Percentiles rank a stretch among this genome's conserved stretches.
phyloP scores from a whole-genome alignment of 345 rosid genomes.

The Populus davidiana region DNA sequence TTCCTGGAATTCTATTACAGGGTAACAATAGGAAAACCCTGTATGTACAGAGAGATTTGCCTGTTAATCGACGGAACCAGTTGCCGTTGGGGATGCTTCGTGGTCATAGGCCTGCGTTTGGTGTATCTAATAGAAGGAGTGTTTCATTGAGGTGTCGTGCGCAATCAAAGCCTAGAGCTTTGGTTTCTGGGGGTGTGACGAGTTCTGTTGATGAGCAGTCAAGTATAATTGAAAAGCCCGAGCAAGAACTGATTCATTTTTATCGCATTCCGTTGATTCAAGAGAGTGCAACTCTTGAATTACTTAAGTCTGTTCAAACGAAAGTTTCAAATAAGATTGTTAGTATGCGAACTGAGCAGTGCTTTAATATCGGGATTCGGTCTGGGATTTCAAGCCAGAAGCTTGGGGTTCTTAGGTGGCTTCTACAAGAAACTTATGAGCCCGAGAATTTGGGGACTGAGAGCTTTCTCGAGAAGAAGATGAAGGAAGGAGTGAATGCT shows the following conservation, averaged over 20 bases:
- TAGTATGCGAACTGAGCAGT: conserved; percentile 73
- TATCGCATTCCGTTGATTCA: conserved; percentile 75
- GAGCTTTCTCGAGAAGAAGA: conserved; percentile 80
- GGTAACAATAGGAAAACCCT: conserved; percentile 13
- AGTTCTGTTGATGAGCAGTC: conserved; percentile 45
- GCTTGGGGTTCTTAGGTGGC: conserved; percentile 63
- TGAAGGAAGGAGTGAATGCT: conserved; percentile 51
- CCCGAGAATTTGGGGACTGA: conserved; percentile 73
- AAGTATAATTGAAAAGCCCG: conserved; percentile 52
- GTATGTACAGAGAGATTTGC: conserved; percentile 8
- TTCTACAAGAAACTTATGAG: conserved; percentile 85
- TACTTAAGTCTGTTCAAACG: conserved; percentile 60
- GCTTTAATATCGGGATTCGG: conserved; percentile 69
- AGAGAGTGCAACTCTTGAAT: conserved; percentile 61
- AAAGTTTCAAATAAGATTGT: conserved; percentile 67
- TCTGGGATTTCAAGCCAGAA: conserved; percentile 46
- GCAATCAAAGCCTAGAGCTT: conserved; percentile 49
- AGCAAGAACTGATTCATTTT: conserved; percentile 57
- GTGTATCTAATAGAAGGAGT: conserved; percentile 6
- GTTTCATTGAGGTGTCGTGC: conserved; percentile 51
- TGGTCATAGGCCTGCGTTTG: not conserved
- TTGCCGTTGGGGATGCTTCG: conserved; percentile 19
- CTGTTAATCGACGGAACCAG: conserved; percentile 16
- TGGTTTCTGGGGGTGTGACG: conserved; percentile 36
- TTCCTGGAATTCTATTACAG: conserved; percentile 8